Evolutionary conservation across 768 basidiomycete genomes (phyloP), one percentile per base, ranked within the genome.

Genomic region (Boletus rubescentipes): DNA sequence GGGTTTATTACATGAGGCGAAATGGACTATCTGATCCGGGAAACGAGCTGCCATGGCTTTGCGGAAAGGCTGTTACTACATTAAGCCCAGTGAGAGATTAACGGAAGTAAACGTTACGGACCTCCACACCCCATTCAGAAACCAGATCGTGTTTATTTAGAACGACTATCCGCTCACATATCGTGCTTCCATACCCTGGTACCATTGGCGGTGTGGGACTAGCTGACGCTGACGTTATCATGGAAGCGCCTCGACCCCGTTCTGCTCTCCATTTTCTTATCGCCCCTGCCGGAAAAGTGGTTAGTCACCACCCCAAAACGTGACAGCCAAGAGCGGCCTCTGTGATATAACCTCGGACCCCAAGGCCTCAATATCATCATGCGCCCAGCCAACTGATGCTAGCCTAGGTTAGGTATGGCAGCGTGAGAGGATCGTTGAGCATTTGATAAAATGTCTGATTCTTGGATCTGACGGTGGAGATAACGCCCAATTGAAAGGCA

Each of bases 101-200:
- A 15, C 43, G 44, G 55, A 64, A 42, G 26, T 26, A 43, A 46
- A 57, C 23, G 50, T 56, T 42, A 58, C 57, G 47, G 39, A 95
- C 96, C 80, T 91, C 82, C 62, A 94, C 80, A 34, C 93, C 94
- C 85, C 90, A 90, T 62, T 82, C 77, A 38, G 94, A 85, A 9
- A 95, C 93, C 48, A 98, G 77, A 73, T 98, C 97, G 38, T 89
- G 81, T 75, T 98, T 98, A 64, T 92, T 96, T 58, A 98, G 79
- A 11, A 98, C 90, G 40, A 99, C 83, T 32, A 98, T 80, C 51
- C 89, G 87, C 71, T 95, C 90, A 64, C 91, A 91, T 46, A 83
- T 68, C 21, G 55, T 56, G 9, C 63, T 62, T 26, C 70, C 68
- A 43, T 68, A 63, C 12, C 63, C 68, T 12, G 64, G 46, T 37